phyloP scores from a whole-genome alignment of 352 stramenopile genomes.

The Pythium periplocum region DNA sequence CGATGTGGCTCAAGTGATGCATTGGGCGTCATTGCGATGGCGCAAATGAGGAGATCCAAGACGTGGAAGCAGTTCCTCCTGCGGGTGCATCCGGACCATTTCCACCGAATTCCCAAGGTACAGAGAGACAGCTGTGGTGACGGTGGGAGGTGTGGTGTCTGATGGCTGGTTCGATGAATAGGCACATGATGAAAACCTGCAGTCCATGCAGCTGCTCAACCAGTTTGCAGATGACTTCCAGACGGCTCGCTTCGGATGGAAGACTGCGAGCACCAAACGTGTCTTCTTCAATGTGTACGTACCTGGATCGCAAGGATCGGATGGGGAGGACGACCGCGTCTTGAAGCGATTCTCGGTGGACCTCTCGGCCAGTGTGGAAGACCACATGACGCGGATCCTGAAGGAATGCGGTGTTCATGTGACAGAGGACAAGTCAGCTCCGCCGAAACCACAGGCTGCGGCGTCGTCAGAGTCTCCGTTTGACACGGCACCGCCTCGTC shows the following conservation, averaged over 20 bases:
- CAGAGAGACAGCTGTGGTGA: background rate
- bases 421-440: background rate
- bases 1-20: background rate
- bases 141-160: no score
- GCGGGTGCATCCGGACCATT: slow-evolving; percentile 65
- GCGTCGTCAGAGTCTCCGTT: background rate
- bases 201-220: slow-evolving; percentile 66
- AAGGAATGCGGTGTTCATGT: slow-evolving; percentile 42
- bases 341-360: slow-evolving; percentile 46
- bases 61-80: slow-evolving; percentile 72
- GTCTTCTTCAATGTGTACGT: slow-evolving; percentile 20
- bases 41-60: slow-evolving; percentile 20
- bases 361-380: slow-evolving; percentile 39
- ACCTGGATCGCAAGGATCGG: background rate
- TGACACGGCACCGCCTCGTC: slow-evolving; percentile 2
- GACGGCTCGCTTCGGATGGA: background rate
- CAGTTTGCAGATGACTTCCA: slow-evolving; percentile 57
- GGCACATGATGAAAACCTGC: slow-evolving; percentile 66
- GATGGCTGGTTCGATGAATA: slow-evolving; percentile 1
- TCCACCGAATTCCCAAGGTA: slow-evolving; percentile 42
- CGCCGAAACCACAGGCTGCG: background rate
- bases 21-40: slow-evolving; percentile 2
- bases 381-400: slow-evolving; percentile 41
- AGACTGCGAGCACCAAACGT: slow-evolving; percentile 2
- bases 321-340: background rate